These are phyloP conservation scores for Leavenworthia alabamica DNA, from an alignment of 345 rosid species.

Conservation along the genomic window DNA sequence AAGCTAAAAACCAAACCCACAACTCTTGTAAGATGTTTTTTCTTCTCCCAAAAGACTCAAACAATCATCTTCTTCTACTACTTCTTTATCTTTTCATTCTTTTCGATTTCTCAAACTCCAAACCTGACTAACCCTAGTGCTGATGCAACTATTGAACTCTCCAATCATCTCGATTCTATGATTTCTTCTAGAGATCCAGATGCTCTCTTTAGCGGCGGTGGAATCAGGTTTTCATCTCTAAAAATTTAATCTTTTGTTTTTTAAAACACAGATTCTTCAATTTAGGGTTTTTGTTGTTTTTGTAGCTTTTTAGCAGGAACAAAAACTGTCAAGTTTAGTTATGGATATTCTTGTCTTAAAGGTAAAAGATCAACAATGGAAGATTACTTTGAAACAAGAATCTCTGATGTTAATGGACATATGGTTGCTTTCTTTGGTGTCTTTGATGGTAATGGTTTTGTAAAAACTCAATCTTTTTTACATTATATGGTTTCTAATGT, in stretches of 20 bases:
- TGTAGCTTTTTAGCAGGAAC: constrained; percentile 26
- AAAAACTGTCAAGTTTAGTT: constrained; percentile 81
- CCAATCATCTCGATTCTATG: constrained; percentile 11
- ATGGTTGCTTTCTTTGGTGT: constrained; percentile 98
- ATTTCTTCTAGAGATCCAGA: constrained; percentile 41
- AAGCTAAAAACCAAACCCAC: constrained; percentile 10
- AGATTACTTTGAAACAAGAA: constrained; percentile 91
- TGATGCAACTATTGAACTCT: background rate
- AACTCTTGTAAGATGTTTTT: background rate
- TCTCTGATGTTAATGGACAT: constrained; percentile 87
- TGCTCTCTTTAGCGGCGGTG: constrained; percentile 81
- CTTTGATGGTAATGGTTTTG: constrained; percentile 61
- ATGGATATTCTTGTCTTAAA: constrained; percentile 89
- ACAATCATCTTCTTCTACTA: background rate
- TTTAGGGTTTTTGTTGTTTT: constrained; percentile 21
- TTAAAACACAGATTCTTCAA: background rate
- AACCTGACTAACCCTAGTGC: constrained; percentile 29
- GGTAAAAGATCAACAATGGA: constrained; percentile 97
- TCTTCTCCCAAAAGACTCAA: constrained; percentile 1
- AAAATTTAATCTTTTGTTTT: background rate
- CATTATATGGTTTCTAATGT: background rate
- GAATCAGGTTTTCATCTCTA: constrained; percentile 51
- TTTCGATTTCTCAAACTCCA: constrained; percentile 5
- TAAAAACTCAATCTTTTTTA: background rate
- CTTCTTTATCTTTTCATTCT: background rate